Percentiles rank a stretch among this genome's conserved stretches.
These are phyloP conservation scores for Mycena filopes DNA, from an alignment of 768 basidiomycete genomes.

Conservation along the genomic window DNA sequence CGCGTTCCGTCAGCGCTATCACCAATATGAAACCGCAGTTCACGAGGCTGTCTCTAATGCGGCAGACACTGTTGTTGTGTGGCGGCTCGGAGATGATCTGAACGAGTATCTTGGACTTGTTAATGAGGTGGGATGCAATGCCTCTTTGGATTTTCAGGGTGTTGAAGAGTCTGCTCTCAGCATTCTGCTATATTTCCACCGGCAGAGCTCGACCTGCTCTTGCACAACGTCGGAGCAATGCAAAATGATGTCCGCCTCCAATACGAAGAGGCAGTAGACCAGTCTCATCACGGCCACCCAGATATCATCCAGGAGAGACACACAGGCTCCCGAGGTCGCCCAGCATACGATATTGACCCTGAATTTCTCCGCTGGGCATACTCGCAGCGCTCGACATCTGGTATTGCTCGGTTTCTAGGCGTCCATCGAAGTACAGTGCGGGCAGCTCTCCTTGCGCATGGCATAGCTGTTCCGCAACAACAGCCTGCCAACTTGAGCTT, in stretches of 20 bases:
- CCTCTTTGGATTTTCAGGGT: background rate
- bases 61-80: constrained; percentile 27
- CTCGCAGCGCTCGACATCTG: constrained; percentile 31
- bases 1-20: constrained; percentile 27
- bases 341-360: constrained; percentile 40
- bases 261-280: background rate
- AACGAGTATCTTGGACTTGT: constrained; percentile 20
- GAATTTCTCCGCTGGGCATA: constrained; percentile 37
- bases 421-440: constrained; percentile 31
- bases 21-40: constrained; percentile 16
- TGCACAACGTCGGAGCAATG: background rate
- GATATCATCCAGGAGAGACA: background rate
- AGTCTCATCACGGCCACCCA: background rate
- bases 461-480: constrained; percentile 31
- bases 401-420: constrained; percentile 30
- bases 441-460: constrained; percentile 35
- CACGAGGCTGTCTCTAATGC: constrained; percentile 9
- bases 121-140: background rate
- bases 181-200: background rate
- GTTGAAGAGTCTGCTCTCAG: background rate
- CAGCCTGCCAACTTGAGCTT: constrained; percentile 36
- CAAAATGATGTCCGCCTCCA: background rate
- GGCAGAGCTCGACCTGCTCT: background rate
- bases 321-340: constrained; percentile 37
- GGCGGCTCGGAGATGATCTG: constrained; percentile 32